phyloP scores from a whole-genome alignment of 805 yeast genomes.

The Teunomyces lycoperdinae region DNA sequence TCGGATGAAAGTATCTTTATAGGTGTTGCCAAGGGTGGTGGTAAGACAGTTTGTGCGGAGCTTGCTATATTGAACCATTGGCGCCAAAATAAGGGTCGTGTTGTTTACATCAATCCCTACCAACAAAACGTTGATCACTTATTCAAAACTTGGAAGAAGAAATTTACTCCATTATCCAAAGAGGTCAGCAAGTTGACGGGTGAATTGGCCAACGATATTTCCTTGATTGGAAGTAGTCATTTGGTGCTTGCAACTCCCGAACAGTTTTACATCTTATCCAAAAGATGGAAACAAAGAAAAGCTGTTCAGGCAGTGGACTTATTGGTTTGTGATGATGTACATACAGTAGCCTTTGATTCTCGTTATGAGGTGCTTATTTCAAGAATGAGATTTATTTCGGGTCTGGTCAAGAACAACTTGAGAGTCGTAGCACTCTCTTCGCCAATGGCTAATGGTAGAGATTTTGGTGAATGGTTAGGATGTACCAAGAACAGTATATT shows the following conservation, averaged over 20 bases:
- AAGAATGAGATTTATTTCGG: slow-evolving; percentile 66
- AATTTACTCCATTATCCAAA: slow-evolving; percentile 49
- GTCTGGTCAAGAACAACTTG: slow-evolving; percentile 54
- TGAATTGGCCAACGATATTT: slow-evolving; percentile 53
- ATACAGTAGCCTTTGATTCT: slow-evolving; percentile 59
- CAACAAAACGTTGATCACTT: slow-evolving; percentile 53
- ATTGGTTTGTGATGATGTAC: slow-evolving; percentile 72
- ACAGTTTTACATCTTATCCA: slow-evolving; percentile 69
- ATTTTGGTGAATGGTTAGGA: slow-evolving; percentile 86
- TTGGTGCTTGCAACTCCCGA: slow-evolving; percentile 74
- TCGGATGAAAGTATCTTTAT: slow-evolving; percentile 59
- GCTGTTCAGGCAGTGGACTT: slow-evolving; percentile 66
- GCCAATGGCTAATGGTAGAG: slow-evolving; percentile 71
- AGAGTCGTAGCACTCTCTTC: slow-evolving; percentile 70
- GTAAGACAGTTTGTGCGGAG: slow-evolving; percentile 71
- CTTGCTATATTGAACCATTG: slow-evolving; percentile 71
- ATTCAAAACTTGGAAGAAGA: slow-evolving; percentile 50
- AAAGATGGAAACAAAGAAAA: slow-evolving; percentile 80
- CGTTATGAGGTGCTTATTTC: slow-evolving; percentile 68
- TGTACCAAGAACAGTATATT: slow-evolving; percentile 56
- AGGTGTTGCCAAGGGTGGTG: slow-evolving; percentile 74
- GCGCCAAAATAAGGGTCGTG: slow-evolving; percentile 66
- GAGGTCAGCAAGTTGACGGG: slow-evolving; percentile 52
- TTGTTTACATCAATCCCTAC: slow-evolving; percentile 66
- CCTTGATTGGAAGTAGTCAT: slow-evolving; percentile 57